Conservation (phyloP, 345 rosid genomes). For the Hypericum androsaemum region DNA sequence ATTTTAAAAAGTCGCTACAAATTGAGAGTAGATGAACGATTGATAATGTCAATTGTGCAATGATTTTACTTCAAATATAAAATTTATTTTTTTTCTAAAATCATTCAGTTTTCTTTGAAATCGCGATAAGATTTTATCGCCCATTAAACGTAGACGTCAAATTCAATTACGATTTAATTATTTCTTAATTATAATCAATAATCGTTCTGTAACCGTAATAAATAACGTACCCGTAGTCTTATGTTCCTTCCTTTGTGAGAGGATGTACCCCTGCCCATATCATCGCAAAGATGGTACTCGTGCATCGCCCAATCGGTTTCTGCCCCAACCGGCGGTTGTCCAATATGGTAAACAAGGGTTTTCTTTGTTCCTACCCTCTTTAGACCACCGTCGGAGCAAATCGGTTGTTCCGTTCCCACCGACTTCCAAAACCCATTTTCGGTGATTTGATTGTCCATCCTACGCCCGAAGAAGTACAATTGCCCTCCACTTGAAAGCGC, state of each 20-base stretch:
- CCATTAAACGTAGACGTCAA: no score
- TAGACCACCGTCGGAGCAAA: slow-evolving; percentile 10
- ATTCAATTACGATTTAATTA: no score
- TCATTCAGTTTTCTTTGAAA: no score
- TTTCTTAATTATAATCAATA: no score
- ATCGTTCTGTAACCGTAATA: not conserved
- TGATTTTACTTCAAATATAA: no score
- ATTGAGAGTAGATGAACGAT: no score
- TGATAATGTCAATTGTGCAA: no score
- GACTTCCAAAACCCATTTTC: slow-evolving; percentile 35
- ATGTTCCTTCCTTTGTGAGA: slow-evolving; percentile 8
- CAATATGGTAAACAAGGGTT: slow-evolving; percentile 16
- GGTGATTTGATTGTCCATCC: slow-evolving; percentile 15
- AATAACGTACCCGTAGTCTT: slow-evolving; percentile 7
- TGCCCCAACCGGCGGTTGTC: slow-evolving; percentile 7
- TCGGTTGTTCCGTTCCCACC: slow-evolving; percentile 19
- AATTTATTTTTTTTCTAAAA: no score
- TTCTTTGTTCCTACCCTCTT: slow-evolving; percentile 28
- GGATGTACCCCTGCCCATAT: not conserved
- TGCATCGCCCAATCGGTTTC: slow-evolving; percentile 40
- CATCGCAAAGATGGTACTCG: slow-evolving; percentile 25
- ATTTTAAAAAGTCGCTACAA: no score
- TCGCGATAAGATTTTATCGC: no score
- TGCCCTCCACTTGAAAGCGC: slow-evolving; percentile 27
- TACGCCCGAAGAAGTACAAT: slow-evolving; percentile 30